Conservation (phyloP, 2,329 filamentous ascomycete species). For the Penicillium digitatum region DNA sequence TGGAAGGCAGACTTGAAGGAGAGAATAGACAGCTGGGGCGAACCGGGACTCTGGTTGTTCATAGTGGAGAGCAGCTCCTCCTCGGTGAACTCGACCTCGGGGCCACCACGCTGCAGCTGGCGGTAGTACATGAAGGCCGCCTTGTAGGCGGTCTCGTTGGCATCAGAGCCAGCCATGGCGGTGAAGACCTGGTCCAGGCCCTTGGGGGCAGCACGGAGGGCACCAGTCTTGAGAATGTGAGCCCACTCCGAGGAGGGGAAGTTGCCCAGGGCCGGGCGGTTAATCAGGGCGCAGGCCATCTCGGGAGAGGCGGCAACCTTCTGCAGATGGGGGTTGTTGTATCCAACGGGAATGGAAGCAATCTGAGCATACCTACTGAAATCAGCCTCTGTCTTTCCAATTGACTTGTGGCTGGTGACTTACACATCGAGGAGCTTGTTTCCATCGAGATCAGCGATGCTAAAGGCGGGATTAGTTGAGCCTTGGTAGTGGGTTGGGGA, state of each 20-base stretch:
- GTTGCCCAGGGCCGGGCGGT: constrained; percentile 84
- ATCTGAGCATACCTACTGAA: constrained; percentile 68
- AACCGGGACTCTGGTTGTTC: constrained; percentile 75
- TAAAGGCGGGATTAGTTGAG: constrained; percentile 23
- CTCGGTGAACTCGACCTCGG: constrained; percentile 54
- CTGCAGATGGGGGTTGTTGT: constrained; percentile 78
- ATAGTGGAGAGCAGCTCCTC: constrained; percentile 72
- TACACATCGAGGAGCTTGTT: constrained; percentile 52
- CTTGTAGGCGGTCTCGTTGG: constrained; percentile 93
- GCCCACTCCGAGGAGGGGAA: constrained; percentile 86
- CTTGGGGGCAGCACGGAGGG: constrained; percentile 71
- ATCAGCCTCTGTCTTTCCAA: not conserved
- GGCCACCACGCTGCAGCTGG: constrained; percentile 73
- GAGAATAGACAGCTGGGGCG: constrained; percentile 76
- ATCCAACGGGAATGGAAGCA: constrained; percentile 85
- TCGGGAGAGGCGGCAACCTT: constrained; percentile 68
- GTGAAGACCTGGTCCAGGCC: constrained; percentile 80
- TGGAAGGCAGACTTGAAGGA: constrained; percentile 88
- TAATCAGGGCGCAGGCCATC: constrained; percentile 77
- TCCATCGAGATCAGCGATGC: constrained; percentile 50
- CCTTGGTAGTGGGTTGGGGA: not conserved
- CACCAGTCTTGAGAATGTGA: constrained; percentile 66
- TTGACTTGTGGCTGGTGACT: constrained; percentile 17
- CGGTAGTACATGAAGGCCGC: constrained; percentile 91
- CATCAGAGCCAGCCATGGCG: constrained; percentile 81